Conservation (phyloP, 208 protist genomes). For the Porcisia hertigi region DNA sequence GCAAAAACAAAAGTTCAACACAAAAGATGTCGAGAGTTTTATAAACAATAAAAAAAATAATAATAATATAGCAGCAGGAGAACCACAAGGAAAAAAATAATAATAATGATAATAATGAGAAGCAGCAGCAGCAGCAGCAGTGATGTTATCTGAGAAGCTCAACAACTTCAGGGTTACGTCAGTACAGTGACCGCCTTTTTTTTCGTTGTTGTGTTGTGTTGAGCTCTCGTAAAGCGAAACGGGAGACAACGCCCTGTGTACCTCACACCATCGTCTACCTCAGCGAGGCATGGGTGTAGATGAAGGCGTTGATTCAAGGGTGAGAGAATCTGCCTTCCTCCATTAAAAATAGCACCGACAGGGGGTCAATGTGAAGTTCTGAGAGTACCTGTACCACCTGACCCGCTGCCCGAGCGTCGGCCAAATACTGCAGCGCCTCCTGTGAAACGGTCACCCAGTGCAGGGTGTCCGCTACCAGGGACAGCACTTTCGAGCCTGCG, state of each 20-base stretch:
- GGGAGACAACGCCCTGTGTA: background rate
- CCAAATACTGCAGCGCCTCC: constrained; percentile 15
- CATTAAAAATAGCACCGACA: constrained; percentile 22
- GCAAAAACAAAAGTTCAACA: background rate
- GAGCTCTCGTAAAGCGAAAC: background rate
- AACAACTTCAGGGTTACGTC: constrained; percentile 7
- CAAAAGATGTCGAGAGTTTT: background rate
- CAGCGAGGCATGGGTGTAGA: background rate
- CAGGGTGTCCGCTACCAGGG: constrained; percentile 28
- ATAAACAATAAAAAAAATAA: constrained; percentile 4
- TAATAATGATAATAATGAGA: too few species aligned
- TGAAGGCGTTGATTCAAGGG: background rate
- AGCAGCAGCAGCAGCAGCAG: background rate
- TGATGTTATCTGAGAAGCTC: constrained; percentile 14
- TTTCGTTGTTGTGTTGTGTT: background rate
- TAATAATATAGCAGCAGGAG: background rate
- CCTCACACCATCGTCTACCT: background rate
- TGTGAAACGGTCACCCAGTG: constrained; percentile 32
- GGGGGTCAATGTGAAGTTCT: constrained; percentile 26
- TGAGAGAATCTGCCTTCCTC: constrained; percentile 27
- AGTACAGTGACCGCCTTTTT: background rate
- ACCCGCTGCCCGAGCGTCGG: constrained; percentile 11
- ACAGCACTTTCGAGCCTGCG: background rate
- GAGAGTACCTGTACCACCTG: constrained; percentile 27
- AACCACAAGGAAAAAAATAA: constrained; percentile 8